Percentiles rank a stretch among this genome's conserved stretches.
Evolutionary conservation across 2,329 filamentous ascomycete species (phyloP).

Genomic region (Neoascochyta sp.): DNA sequence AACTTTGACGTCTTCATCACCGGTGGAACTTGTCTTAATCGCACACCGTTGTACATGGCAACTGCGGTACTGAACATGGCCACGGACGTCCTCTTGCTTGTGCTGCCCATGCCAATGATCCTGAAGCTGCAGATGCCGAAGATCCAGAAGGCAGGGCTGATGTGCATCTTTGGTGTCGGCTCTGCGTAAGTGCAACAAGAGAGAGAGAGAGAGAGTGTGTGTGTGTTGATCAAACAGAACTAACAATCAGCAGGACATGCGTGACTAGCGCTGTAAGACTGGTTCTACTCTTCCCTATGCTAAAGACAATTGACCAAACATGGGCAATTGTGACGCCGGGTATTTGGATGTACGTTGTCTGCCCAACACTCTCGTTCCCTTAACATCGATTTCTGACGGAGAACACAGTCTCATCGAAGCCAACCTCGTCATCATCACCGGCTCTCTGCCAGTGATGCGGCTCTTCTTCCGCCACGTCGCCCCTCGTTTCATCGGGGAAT

Average conservation of each 20-base stretch:
- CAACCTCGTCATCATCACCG: slow-evolving; percentile 43
- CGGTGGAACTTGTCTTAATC: slow-evolving; percentile 14
- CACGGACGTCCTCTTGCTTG: slow-evolving; percentile 16
- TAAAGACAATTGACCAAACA: slow-evolving; percentile 8
- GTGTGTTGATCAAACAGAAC: too few relatives aligned
- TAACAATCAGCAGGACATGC: slow-evolving; percentile 3
- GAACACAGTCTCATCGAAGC: slow-evolving; percentile 41
- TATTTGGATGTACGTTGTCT: slow-evolving; percentile 32
- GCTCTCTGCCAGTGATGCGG: slow-evolving; percentile 41
- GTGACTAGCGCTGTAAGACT: slow-evolving; percentile 6
- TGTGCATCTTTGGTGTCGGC: slow-evolving; percentile 17
- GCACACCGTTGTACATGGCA: slow-evolving; percentile 17
- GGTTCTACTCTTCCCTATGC: slow-evolving; percentile 3
- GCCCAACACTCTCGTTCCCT: slow-evolving; percentile 43
- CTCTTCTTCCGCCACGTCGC: slow-evolving; percentile 41
- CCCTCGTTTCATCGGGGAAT: slow-evolving; percentile 17
- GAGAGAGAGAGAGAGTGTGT: not conserved
- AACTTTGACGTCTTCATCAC: slow-evolving; percentile 17
- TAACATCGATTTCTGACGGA: too few relatives aligned
- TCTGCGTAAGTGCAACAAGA: slow-evolving; percentile 7
- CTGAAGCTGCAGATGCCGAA: slow-evolving; percentile 14
- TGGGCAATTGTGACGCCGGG: slow-evolving; percentile 14
- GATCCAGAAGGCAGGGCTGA: slow-evolving; percentile 14
- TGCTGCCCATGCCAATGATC: slow-evolving; percentile 18
- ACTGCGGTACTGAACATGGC: slow-evolving; percentile 18